Percentiles rank a stretch among this genome's conserved stretches.
Conservation (phyloP, 495 filamentous ascomycete genomes). For the Hypoxylon trugodes region DNA sequence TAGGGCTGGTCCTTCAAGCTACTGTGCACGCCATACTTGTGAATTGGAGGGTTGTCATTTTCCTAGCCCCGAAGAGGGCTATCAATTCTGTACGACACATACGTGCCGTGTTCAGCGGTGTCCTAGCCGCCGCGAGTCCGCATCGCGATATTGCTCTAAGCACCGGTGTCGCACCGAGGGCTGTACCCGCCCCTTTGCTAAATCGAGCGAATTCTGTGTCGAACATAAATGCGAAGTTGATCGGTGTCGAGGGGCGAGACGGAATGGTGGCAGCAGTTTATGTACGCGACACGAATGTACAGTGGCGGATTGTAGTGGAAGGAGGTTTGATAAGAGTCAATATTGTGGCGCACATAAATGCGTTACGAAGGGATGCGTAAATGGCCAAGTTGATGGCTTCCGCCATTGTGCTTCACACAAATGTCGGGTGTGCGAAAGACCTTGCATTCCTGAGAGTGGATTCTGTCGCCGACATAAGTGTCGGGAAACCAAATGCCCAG, state of each 20-base stretch:
- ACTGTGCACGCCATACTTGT: conserved; percentile 30
- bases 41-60: conserved; percentile 19
- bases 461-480: conserved; percentile 38
- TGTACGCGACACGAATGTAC: conserved; percentile 29
- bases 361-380: conserved; percentile 23
- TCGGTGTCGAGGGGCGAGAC: conserved; percentile 22
- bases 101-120: conserved; percentile 28
- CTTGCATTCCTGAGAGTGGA: conserved; percentile 24
- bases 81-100: conserved; percentile 26
- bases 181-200: conserved; percentile 14
- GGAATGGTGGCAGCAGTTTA: conserved; percentile 3
- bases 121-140: conserved; percentile 12
- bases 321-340: conserved; percentile 21
- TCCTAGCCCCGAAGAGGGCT: conserved; percentile 23
- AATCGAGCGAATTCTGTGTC: conserved; percentile 23
- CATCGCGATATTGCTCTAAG: conserved; percentile 25
- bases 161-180: conserved; percentile 12
- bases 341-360: conserved; percentile 36
- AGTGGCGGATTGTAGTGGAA: conserved; percentile 10
- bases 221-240: conserved; percentile 31
- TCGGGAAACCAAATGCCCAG: conserved; percentile 12
- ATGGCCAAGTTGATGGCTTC: conserved; percentile 9
- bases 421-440: conserved; percentile 28
- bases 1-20: conserved; percentile 2
- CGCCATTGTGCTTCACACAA: conserved; percentile 27